Conservation (phyloP, 257 asterid genomes). For the Solanum paucissectum region DNA sequence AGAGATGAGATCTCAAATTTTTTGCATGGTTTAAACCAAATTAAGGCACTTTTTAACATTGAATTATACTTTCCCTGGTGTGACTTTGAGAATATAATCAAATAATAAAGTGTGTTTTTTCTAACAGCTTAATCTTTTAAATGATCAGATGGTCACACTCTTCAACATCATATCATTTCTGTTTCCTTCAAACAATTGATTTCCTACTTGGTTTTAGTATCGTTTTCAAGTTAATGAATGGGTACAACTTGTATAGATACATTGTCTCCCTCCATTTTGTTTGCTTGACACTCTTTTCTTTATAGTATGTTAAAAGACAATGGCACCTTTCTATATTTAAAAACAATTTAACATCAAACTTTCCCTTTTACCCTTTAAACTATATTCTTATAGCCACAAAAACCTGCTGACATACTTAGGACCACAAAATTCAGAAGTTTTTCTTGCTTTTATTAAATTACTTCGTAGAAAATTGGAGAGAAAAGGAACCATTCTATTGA, state of each 20-base stretch:
- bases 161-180: background rate
- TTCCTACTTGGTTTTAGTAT: background rate
- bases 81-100: background rate
- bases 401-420: background rate
- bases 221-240: background rate
- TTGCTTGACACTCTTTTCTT: background rate
- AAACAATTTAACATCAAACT: background rate
- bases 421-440: background rate
- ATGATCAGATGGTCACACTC: too few relatives aligned
- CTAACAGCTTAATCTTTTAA: too few relatives aligned
- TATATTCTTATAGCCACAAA: background rate
- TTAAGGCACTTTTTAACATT: background rate
- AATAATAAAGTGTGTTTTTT: too few relatives aligned
- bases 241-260: background rate
- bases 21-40: background rate
- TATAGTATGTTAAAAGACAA: background rate
- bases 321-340: background rate
- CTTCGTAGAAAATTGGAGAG: background rate
- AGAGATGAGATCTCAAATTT: background rate
- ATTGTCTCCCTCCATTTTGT: background rate
- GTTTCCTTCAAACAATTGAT: background rate
- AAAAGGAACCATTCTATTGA: too few relatives aligned
- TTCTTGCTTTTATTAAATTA: background rate
- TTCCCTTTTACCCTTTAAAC: background rate
- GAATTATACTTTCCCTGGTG: background rate